Conservation (phyloP, 1,284 basidiomycete genomes). For the Apiotrichum laibachii region DNA sequence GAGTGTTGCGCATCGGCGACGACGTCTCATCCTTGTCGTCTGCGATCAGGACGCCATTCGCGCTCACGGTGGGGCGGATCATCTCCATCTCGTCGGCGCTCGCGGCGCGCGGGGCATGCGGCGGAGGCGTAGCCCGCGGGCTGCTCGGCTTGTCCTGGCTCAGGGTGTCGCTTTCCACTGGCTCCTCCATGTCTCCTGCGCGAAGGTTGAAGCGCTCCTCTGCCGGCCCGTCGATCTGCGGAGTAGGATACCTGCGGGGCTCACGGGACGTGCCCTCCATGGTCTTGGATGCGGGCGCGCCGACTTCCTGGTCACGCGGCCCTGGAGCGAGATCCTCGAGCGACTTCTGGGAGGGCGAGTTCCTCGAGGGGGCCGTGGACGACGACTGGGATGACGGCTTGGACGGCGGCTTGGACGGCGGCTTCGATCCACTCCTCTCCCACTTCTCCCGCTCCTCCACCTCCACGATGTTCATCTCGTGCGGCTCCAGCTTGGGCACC, state of each 20-base stretch:
- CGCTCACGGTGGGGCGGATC: no score
- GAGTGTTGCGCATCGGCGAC: no score
- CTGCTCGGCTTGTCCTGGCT: no score
- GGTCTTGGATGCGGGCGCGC: conserved; percentile 9
- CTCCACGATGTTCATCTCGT: neutral
- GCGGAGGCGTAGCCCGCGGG: no score
- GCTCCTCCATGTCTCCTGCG: neutral
- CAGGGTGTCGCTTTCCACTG: neutral
- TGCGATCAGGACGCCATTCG: no score
- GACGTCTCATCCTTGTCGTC: no score
- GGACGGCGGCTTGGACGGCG: neutral
- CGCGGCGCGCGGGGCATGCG: no score
- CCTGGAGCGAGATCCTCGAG: neutral
- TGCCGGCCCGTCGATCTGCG: neutral
- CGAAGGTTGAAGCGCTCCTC: neutral
- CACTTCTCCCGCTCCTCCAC: neutral
- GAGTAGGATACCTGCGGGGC: neutral
- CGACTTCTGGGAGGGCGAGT: no score
- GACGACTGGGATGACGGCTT: neutral
- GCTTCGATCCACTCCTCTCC: neutral
- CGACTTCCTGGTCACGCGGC: neutral
- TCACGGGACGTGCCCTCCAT: conserved; percentile 30
- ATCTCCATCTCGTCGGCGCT: no score
- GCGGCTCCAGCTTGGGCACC: neutral
- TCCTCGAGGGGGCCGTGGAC: neutral